Conservation (phyloP, 2,329 filamentous ascomycete species). For the Aspergillus cejpii region DNA sequence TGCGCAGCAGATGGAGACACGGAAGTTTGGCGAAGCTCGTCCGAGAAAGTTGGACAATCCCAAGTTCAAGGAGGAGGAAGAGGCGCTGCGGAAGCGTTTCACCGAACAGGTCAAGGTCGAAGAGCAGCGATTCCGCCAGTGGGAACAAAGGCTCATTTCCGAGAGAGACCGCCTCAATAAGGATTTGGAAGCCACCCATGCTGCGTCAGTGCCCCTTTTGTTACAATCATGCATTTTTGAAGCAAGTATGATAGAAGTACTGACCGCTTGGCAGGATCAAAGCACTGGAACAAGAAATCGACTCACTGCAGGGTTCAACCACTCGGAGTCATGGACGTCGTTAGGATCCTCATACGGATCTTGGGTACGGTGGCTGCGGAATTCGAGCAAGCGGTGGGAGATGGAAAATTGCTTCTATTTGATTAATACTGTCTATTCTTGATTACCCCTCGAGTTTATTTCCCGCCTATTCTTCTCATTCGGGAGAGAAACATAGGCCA, state of each 20-base stretch:
- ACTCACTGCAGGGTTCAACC: slow-evolving; percentile 83
- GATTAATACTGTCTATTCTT: slow-evolving; percentile 30
- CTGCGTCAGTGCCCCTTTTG: slow-evolving; percentile 47
- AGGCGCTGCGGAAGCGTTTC: slow-evolving; percentile 96
- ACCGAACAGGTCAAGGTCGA: slow-evolving; percentile 99
- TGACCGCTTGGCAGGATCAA: slow-evolving; percentile 46
- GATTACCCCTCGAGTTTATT: slow-evolving; percentile 31
- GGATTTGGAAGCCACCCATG: slow-evolving; percentile 96
- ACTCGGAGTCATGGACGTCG: slow-evolving; percentile 89
- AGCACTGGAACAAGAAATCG: slow-evolving; percentile 72
- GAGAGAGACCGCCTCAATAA: slow-evolving; percentile 99
- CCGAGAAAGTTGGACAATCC: slow-evolving; percentile 98
- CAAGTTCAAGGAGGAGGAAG: slow-evolving; percentile 99
- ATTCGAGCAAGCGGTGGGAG: slow-evolving; percentile 25
- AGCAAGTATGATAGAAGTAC: slow-evolving; percentile 7
- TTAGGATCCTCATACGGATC: slow-evolving; percentile 45
- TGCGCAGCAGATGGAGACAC: slow-evolving; percentile 98
- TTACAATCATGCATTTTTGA: background rate
- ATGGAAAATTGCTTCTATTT: slow-evolving; percentile 25
- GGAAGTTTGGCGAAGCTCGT: slow-evolving; percentile 96
- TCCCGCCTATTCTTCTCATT: slow-evolving; percentile 27
- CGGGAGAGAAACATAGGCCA: slow-evolving; percentile 24
- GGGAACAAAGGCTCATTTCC: slow-evolving; percentile 99
- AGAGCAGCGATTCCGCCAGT: slow-evolving; percentile 97
- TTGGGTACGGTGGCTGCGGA: slow-evolving; percentile 13